Base-by-base conservation (phyloP, 2,329 filamentous ascomycete species). In the Dothistroma septosporum region DNA sequence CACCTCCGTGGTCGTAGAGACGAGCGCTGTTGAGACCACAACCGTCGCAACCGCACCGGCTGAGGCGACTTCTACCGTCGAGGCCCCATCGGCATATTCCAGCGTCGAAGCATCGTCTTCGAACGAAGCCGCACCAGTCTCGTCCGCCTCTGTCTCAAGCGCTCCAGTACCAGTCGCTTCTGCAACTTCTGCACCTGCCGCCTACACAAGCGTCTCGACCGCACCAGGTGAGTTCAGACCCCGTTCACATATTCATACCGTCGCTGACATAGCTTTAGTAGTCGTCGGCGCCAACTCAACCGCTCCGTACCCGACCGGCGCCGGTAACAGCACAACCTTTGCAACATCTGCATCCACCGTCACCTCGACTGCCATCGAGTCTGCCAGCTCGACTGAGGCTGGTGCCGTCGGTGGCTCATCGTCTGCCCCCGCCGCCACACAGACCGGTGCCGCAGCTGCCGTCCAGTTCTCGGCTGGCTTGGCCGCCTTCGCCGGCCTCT, bases 341-440 rank as follows among this genome's bases (percentile, higher is more conserved):
- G 50, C 28, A 21, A 53, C 31, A 32, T 53, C 50, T 6, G 31
- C 24, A 35, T 33, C 50, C 12, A 53, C 50, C 50, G 21, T 53
- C 50, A 53, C 50, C n/a, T 35, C 50, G 16, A 53, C 28, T 12
- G 28, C 19, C 10, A 4, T 35, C 16, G 7, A 32, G 10, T 35
- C 50, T 9, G 50, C 50, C 50, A 53, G 50, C 50, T 53, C 50
- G n/a, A 53, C 50, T 28, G 50, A 53, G 31, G 50, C 50, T 16
- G 50, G 31, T 53, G 50, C 50, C 31, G 50, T 32, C 11, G 16
- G 24, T 35, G 50, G 24, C 31, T 53, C 50, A 14, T n/a, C 28
- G 12, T 32, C 50, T 35, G 1, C n/a, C 4, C n/a, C 24, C 21
- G 50, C 50, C 19, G 50, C 50, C 31, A 28, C 24, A 21, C 50